Percentiles rank a stretch among this genome's conserved stretches.
These are phyloP conservation scores for Acanthamoeba divionensis DNA, from an alignment of 208 protist species.

Conservation along the genomic window DNA sequence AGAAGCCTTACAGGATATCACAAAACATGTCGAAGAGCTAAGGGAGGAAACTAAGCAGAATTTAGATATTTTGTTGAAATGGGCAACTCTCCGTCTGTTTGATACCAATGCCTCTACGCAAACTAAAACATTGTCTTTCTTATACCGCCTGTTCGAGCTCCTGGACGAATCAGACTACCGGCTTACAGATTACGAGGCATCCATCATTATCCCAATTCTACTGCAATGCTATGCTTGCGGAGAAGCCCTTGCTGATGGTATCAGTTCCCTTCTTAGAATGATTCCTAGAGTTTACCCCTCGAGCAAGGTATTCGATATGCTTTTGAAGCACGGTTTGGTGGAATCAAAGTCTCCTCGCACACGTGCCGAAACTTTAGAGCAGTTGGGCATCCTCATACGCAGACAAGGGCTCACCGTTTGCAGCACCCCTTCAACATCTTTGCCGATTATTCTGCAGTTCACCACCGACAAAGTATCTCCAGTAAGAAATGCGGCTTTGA, in stretches of 20 bases:
- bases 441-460: slow-evolving; percentile 27
- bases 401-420: slow-evolving; percentile 59
- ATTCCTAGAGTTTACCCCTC: slow-evolving; percentile 54
- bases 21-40: not conserved
- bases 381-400: slow-evolving; percentile 37
- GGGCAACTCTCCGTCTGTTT: slow-evolving; percentile 59
- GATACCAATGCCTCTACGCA: slow-evolving; percentile 59
- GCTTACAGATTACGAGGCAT: slow-evolving; percentile 64
- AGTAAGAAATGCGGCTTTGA: slow-evolving; percentile 54
- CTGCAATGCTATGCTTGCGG: slow-evolving; percentile 10
- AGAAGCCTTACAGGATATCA: not conserved
- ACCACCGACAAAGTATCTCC: slow-evolving; percentile 54
- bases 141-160: not conserved
- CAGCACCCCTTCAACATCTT: not conserved
- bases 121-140: slow-evolving; percentile 51
- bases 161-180: slow-evolving; percentile 20
- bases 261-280: not conserved
- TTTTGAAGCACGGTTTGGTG: slow-evolving; percentile 6
- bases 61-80: slow-evolving; percentile 64
- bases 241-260: not conserved
- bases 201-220: slow-evolving; percentile 47
- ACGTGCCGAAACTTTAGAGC: slow-evolving; percentile 52
- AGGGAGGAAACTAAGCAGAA: not conserved
- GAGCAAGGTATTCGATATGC: slow-evolving; percentile 45
- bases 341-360: slow-evolving; percentile 53